Evolutionary conservation across 1,284 basidiomycete genomes (phyloP).

Genomic region (Cutaneotrichosporon spelunceum): DNA sequence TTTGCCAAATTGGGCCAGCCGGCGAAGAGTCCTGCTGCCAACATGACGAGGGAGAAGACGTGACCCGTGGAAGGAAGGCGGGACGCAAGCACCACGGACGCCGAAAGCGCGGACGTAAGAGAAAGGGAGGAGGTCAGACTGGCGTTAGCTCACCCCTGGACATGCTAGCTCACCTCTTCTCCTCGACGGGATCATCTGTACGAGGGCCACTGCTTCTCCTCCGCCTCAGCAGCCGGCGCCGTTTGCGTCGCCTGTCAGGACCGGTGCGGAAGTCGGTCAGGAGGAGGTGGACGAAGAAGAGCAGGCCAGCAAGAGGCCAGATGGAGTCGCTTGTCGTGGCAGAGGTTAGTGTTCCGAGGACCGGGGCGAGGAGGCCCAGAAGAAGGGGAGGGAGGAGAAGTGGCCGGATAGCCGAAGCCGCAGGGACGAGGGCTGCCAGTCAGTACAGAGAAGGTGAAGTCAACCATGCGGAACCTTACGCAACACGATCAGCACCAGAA

Average conservation of each 20-base stretch:
- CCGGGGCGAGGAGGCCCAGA: conserved; percentile 83
- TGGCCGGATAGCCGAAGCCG: conserved; percentile 39
- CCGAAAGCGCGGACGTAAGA: conserved; percentile 90
- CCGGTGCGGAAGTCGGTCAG: conserved; percentile 64
- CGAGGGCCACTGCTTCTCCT: conserved; percentile 18
- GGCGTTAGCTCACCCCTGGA: conserved; percentile 3
- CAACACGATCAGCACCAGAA: too few species aligned
- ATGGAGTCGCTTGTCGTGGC: conserved; percentile 95
- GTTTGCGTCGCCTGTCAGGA: conserved; percentile 32
- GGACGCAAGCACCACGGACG: conserved; percentile 89
- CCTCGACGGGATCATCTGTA: conserved; percentile 25
- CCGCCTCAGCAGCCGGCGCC: conserved; percentile 20
- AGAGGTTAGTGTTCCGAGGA: conserved; percentile 84
- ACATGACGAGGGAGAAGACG: conserved; percentile 85
- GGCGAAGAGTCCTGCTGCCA: conserved; percentile 79
- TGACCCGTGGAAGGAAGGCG: conserved; percentile 76
- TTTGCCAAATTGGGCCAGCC: conserved; percentile 78
- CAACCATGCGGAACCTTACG: not conserved
- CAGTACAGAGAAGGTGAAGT: not conserved
- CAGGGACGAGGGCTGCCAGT: conserved; percentile 55
- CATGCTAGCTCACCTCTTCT: conserved; percentile 32
- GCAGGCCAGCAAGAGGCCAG: conserved; percentile 76
- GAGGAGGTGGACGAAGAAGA: conserved; percentile 64
- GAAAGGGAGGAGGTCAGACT: conserved; percentile 86
- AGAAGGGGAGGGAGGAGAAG: conserved; percentile 80